Conservation (phyloP, 2,329 filamentous ascomycete species). For the Neonectria coccinea region DNA sequence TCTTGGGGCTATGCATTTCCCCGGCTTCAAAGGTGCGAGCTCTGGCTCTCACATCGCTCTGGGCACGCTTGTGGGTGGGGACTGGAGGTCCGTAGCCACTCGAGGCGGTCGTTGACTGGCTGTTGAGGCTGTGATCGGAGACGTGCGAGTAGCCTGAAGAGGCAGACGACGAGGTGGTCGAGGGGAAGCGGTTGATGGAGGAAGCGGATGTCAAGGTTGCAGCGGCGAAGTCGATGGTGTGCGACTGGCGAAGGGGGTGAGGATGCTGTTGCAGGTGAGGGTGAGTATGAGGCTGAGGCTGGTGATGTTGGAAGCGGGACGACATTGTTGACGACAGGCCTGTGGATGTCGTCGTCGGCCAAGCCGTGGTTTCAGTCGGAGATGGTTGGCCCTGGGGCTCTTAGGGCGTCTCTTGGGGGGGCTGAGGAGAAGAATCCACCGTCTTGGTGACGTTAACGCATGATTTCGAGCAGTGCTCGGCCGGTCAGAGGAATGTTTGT, state of each 20-base stretch:
- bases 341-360: conserved; percentile 37
- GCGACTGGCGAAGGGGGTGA: conserved; percentile 64
- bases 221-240: conserved; percentile 60
- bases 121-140: conserved; percentile 67
- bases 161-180: conserved; percentile 76
- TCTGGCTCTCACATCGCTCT: conserved; percentile 74
- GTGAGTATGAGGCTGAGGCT: conserved; percentile 31
- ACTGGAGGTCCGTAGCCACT: conserved; percentile 62
- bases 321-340: conserved; percentile 59
- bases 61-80: conserved; percentile 76
- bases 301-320: conserved; percentile 55
- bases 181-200: conserved; percentile 70
- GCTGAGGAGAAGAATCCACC: conserved; percentile 36
- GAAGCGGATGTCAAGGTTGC: conserved; percentile 46
- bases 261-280: conserved; percentile 33
- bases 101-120: conserved; percentile 79
- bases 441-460: conserved; percentile 47
- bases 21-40: conserved; percentile 61
- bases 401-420: conserved; percentile 24
- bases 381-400: conserved; percentile 13
- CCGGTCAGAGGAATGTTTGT: conserved; percentile 37
- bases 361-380: conserved; percentile 34
- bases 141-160: conserved; percentile 75
- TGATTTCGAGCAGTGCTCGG: conserved; percentile 46
- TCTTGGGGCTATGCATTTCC: conserved; percentile 58